Base-by-base conservation (phyloP, 2,329 filamentous ascomycete species). In the Raffaelea arxii region DNA sequence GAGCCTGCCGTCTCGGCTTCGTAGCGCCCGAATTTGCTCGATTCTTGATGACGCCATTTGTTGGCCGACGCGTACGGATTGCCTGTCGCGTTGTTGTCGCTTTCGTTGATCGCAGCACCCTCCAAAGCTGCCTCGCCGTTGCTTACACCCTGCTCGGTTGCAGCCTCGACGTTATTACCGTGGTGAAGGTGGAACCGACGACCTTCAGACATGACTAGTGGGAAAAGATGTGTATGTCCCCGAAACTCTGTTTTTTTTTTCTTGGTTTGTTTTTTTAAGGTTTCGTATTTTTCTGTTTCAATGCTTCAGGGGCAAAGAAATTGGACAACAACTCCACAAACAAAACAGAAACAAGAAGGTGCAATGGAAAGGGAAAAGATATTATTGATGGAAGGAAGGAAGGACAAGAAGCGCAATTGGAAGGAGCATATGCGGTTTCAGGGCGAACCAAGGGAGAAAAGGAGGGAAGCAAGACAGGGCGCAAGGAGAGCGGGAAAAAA, bases 31-130 rank as follows among this genome's bases (percentile, higher is more conserved):
- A 69, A 82, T 27, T 75, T 66, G 12, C 66, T 65, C 1, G 78
- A 82, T 58, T 83, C 79, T 58, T 81, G 75, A 57, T 82, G 79
- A 46, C 78, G 73, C 79, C 79, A 82, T 54, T 67, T 67, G 57
- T 65, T 79, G 36, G 70, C 56, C 9, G 78, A 82, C 32, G 72
- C 71, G 56, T 81, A 65, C 3, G 73, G 75, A 55, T 80, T 78
- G 48, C 32, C 14, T 18, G 6, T 18, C 16, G 32, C 6, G 32
- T 36, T 18, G 32, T n/a, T n/a, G n/a, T n/a, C n/a, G n/a, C n/a
- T n/a, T n/a, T n/a, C n/a, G n/a, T n/a, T n/a, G n/a, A n/a, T n/a
- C n/a, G n/a, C n/a, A n/a, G n/a, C n/a, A n/a, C n/a, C n/a, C n/a
- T n/a, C n/a, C n/a, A n/a, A n/a, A n/a, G n/a, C n/a, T n/a, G n/a